A percentile compares a stretch with the other conserved stretches of the same genome.
These are phyloP conservation scores for Emmonsiellopsis sp. DNA, from an alignment of 2,329 filamentous ascomycete genomes.

Conservation along the genomic window DNA sequence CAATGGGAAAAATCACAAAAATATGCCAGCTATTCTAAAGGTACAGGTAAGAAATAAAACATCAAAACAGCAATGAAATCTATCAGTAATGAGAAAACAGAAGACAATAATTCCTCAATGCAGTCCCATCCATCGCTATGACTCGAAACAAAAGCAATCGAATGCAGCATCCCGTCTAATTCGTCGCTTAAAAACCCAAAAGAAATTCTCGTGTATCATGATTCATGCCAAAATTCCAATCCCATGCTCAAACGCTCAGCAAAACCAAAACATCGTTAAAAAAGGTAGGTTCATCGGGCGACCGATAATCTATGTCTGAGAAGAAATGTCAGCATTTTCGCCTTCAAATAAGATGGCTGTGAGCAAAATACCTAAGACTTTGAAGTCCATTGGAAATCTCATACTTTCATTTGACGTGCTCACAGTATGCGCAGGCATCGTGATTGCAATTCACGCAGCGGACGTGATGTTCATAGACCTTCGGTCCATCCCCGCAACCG, in stretches of 20 bases:
- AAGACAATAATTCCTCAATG: background rate
- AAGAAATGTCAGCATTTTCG: background rate
- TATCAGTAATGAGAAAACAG: background rate
- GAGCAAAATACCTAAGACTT: background rate
- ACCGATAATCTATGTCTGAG: background rate
- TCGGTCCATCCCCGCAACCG: constrained; percentile 30
- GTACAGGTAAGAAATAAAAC: too few species aligned
- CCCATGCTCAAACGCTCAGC: background rate
- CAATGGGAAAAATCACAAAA: too few species aligned
- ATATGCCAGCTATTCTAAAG: too few species aligned
- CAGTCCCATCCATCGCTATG: background rate
- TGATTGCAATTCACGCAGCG: constrained; percentile 27
- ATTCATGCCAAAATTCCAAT: background rate
- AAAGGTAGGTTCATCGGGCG: background rate
- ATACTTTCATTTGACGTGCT: constrained; percentile 18
- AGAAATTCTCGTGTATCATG: background rate
- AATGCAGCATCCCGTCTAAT: background rate
- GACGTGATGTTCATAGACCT: constrained; percentile 26
- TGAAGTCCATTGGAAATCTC: background rate
- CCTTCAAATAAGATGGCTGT: background rate
- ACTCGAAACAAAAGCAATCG: background rate
- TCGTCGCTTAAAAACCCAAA: background rate
- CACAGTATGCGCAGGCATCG: constrained; percentile 21
- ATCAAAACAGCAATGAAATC: too few species aligned
- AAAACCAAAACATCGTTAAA: background rate